phyloP scores from a whole-genome alignment of 202 grass and related monocot genomes.

The Zizania palustris region DNA sequence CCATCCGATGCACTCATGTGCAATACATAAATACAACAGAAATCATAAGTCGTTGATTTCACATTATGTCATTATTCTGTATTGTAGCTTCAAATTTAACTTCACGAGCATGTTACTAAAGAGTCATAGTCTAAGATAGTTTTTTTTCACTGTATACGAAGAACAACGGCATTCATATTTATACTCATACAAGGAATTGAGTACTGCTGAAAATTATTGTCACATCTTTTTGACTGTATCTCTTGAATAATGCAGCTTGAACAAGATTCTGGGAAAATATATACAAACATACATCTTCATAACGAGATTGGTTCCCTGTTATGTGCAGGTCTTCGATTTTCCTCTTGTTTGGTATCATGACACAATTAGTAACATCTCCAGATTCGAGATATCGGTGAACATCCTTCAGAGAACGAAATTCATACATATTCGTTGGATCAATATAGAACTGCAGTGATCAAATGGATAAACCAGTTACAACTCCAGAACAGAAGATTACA shows the following conservation, averaged over 20 bases:
- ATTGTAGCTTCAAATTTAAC: background rate
- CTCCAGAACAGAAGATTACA: constrained; percentile 25
- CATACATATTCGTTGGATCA: constrained; percentile 68
- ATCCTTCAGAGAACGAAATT: constrained; percentile 79
- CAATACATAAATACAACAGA: background rate
- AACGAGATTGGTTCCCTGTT: constrained; percentile 39
- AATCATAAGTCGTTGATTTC: constrained; percentile 2
- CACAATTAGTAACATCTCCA: constrained; percentile 54
- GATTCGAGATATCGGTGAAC: constrained; percentile 62
- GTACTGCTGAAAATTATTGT: constrained; percentile 9
- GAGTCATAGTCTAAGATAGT: background rate
- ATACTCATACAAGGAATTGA: background rate
- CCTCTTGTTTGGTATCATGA: constrained; percentile 55
- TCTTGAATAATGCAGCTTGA: constrained; percentile 15
- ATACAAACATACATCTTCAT: constrained; percentile 56
- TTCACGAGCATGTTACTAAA: background rate
- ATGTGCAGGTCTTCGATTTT: constrained; percentile 41
- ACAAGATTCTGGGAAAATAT: background rate
- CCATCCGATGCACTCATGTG: constrained; percentile 11
- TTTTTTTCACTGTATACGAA: constrained; percentile 1
- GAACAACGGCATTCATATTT: background rate
- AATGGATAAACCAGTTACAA: constrained; percentile 40
- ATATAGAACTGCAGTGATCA: constrained; percentile 76
- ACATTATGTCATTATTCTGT: background rate
- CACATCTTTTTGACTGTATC: constrained; percentile 5